Base-by-base conservation (phyloP, 1,284 basidiomycete genomes). In the Vanrija humicola region DNA sequence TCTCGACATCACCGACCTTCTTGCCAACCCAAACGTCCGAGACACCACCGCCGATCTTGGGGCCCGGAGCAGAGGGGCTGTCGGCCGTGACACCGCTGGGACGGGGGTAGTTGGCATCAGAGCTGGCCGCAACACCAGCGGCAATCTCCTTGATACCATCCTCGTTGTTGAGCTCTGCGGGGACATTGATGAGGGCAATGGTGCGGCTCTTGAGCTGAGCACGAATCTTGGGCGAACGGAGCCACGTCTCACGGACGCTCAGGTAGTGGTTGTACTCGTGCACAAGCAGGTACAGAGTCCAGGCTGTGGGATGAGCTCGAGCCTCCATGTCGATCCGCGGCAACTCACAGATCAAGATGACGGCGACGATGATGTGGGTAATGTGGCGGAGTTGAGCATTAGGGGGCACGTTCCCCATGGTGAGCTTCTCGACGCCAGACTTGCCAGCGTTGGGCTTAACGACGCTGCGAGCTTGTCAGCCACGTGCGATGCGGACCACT, bases 11-110 rank as follows among this genome's bases (percentile, higher is more conserved):
- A 70, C 90, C 87, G 54, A 93, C 79, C 69, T 96, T 84, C 38
- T 80, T 82, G 73, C 91, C 90, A 43, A 98, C 81, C 94, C 95
- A 98, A 34, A 98, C 84, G 56, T 86, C 84, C 64, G 85, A 86
- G 26, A 87, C 81, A 2, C 87, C 87, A 9, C 86, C 87, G 5
- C 85, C 84, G 3, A 34, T 8, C 39, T 43, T 1, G 90, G 90
- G 5, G 82, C 81, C 72, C 86, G 91, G n/a, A 89, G 74, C 54
- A 60, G 65, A 44, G 50, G 65, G 40, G 34, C 34, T 34, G 34
- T 34, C 34, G 12, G 12, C 34, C 34, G 34, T 34, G 55, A 50
- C 25, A 56, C 43, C 57, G 59, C 55, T 48, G 55, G 48, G 61
- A 48, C 28, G 51, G 38, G 39, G 25, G 26, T 61, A 39, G 23